phyloP scores from a whole-genome alignment of 2,329 filamentous ascomycete genomes.

The Pochonia chlamydosporia region DNA sequence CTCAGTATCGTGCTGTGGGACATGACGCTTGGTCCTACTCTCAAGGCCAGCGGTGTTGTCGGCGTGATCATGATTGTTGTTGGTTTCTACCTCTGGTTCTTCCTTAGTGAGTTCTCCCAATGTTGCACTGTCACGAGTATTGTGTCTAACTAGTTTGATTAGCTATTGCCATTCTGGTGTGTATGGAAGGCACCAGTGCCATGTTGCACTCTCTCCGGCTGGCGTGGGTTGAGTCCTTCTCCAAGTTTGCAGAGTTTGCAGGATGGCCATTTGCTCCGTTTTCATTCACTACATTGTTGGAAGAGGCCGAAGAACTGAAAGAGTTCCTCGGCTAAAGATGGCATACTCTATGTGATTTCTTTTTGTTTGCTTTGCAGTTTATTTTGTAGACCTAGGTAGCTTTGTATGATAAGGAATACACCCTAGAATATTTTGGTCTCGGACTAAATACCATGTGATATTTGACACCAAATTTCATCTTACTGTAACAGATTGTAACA shows the following conservation, averaged over 20 bases:
- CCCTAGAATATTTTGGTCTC: slow-evolving; percentile 10
- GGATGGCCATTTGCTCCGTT: slow-evolving; percentile 85
- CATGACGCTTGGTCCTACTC: slow-evolving; percentile 83
- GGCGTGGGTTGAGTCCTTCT: slow-evolving; percentile 97
- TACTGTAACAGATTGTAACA: neutral
- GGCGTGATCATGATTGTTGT: slow-evolving; percentile 78
- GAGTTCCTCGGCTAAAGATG: slow-evolving; percentile 43
- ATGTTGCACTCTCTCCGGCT: slow-evolving; percentile 90
- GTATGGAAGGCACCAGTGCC: slow-evolving; percentile 94
- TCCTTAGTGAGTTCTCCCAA: slow-evolving; percentile 49
- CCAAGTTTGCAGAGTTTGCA: slow-evolving; percentile 91
- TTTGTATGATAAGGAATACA: slow-evolving; percentile 23
- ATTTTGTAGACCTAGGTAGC: slow-evolving; percentile 23
- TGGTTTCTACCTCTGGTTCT: slow-evolving; percentile 86
- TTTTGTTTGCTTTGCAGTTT: slow-evolving; percentile 18
- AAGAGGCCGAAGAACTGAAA: slow-evolving; percentile 67
- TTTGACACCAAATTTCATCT: no score
- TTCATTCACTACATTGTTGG: slow-evolving; percentile 76
- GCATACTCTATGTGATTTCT: slow-evolving; percentile 4
- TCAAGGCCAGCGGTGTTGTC: slow-evolving; percentile 56
- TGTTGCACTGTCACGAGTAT: neutral
- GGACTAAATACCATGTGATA: no score
- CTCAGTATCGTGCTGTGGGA: slow-evolving; percentile 92
- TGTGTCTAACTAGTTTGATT: slow-evolving; percentile 17
- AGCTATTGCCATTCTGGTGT: slow-evolving; percentile 63